These are phyloP conservation scores for Penicillium janthinellum DNA, from an alignment of 2,329 filamentous ascomycete species.

Conservation along the genomic window DNA sequence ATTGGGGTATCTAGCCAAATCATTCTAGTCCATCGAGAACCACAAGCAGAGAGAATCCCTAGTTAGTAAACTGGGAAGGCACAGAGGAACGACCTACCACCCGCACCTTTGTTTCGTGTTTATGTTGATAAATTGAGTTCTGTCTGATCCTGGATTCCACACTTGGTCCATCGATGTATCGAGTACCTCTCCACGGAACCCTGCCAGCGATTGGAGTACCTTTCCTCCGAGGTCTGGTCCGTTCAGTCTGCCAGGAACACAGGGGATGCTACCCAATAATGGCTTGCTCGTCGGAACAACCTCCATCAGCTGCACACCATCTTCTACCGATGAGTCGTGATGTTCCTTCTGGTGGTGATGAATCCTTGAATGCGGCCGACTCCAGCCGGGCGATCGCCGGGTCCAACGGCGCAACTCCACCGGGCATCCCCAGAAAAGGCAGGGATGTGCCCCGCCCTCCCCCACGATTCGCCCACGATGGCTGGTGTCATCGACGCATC, in stretches of 20 bases:
- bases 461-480: slow-evolving; percentile 4
- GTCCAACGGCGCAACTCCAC: not conserved
- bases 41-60: too few relatives aligned
- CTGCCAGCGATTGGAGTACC: not conserved
- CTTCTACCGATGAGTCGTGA: not conserved
- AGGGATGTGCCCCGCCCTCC: slow-evolving; percentile 5
- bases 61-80: too few relatives aligned
- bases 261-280: not conserved
- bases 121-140: not conserved
- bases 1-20: too few relatives aligned
- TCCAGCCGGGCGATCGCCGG: slow-evolving; percentile 5
- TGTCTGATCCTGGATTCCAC: not conserved
- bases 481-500: slow-evolving; percentile 9
- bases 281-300: not conserved
- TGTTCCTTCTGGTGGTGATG: not conserved
- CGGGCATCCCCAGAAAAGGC: not conserved
- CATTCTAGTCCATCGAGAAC: too few relatives aligned
- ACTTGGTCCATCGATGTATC: not conserved
- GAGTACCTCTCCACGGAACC: not conserved
- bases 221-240: not conserved
- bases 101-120: not conserved
- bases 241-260: not conserved
- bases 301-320: not conserved
- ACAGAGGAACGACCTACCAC: too few relatives aligned
- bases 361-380: not conserved